Evolutionary conservation across 2,329 filamentous ascomycete genomes (phyloP), one percentile per base, ranked within the genome.

Genomic region (Talaromyces sp.): DNA sequence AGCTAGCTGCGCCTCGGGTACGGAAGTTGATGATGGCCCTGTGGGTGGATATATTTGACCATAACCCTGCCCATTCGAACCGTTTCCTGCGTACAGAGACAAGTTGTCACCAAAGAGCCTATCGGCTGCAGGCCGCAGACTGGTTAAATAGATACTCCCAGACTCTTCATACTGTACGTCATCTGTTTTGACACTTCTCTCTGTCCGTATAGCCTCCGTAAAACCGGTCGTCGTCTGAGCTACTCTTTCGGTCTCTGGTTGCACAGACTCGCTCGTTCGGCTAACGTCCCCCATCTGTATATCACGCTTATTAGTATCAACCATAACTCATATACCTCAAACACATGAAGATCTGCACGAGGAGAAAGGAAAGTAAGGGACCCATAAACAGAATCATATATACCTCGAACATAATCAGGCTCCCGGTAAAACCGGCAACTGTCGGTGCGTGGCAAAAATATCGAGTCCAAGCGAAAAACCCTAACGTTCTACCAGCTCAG

Each of bases 21-120:
- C 39, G 14, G 61, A 64, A 9, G 60, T 63, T 21, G 68, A 60
- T 11, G 69, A 61, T 25, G 62, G 18, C 11, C 5, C 39, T 37
- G 31, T 18, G 2, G 56, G 46, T 25, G 16, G 7, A 12, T n/a
- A 37, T 39, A 25, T 58, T 39, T 59, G 66, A 16, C 33, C 58
- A 54, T 54, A 62, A 7, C 54, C 61, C 16, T 66, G 57, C 25
- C 69, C 66, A 31, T 66, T 65, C 5, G 60, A 62, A 3, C 62
- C 37, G n/a, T 61, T 54, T 18, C 60, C 62, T 23, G 69, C 63
- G 37, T 65, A 65, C 16, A 70, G 62, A 9, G 68, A 69, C 21
- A 70, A 60, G 18, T 57, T 42, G 58, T 72, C 70, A 28, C 69
- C 67, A 23, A 70, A 66, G 18, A 67, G 63, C 9, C 68, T 67